phyloP scores from a whole-genome alignment of 768 basidiomycete genomes.

The Lanmaoa pseudosensibilis region DNA sequence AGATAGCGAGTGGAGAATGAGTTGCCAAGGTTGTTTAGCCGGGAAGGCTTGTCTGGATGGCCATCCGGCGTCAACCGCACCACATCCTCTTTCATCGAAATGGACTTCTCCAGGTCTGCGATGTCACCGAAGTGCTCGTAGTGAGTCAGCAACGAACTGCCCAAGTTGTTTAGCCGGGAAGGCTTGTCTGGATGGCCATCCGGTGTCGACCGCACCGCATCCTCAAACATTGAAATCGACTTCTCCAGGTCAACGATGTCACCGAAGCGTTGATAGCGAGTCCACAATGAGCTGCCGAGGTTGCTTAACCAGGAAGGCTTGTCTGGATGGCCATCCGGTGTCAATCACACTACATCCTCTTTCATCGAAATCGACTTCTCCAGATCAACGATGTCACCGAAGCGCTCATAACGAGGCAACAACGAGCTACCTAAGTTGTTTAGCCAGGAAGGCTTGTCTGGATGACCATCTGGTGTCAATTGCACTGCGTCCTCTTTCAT shows the following conservation, averaged over 20 bases:
- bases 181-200: too few relatives aligned
- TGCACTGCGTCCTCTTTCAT: neutral
- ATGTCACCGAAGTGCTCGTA: neutral
- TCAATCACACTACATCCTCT: neutral
- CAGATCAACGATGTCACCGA: neutral
- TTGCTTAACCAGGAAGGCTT: neutral
- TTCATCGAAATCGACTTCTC: neutral
- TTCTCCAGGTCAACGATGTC: too few relatives aligned
- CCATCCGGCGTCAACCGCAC: neutral
- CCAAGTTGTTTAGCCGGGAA: too few relatives aligned
- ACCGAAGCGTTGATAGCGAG: too few relatives aligned
- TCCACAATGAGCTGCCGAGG: neutral
- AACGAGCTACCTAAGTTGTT: neutral
- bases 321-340: neutral
- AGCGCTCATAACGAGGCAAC: neutral
- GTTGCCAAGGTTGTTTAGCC: neutral
- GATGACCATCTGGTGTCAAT: neutral
- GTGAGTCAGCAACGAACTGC: too few relatives aligned
- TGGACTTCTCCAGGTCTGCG: neutral
- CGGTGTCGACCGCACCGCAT: too few relatives aligned
- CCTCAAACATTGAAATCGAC: too few relatives aligned
- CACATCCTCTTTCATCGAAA: neutral
- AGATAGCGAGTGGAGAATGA: too few relatives aligned
- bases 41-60: neutral
- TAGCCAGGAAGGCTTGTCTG: neutral